phyloP scores from a whole-genome alignment of 2,329 filamentous ascomycete species.

The Penicillium aurantiogriseum region DNA sequence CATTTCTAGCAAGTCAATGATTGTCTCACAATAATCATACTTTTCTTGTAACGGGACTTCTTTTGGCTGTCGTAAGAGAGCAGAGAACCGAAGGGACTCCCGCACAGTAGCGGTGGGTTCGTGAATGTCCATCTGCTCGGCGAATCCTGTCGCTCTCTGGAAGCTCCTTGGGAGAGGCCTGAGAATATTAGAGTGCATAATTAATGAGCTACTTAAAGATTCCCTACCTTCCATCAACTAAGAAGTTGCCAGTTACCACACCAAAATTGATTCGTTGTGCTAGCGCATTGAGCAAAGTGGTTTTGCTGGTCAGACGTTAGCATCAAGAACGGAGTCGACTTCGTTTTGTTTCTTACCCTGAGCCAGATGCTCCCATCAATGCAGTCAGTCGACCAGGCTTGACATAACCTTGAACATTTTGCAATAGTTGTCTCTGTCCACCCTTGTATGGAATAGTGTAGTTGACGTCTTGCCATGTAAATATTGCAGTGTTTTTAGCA shows the following conservation, averaged over 20 bases:
- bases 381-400: constrained; percentile 75
- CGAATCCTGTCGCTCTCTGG: constrained; percentile 55
- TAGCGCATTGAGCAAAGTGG: constrained; percentile 48
- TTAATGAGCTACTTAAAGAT: neutral
- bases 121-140: constrained; percentile 66
- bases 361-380: constrained; percentile 74
- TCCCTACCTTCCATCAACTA: constrained; percentile 46
- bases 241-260: constrained; percentile 43
- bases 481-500: constrained; percentile 65
- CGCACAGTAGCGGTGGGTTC: constrained; percentile 65
- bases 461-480: constrained; percentile 83
- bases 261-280: constrained; percentile 49
- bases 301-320: constrained; percentile 41
- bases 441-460: constrained; percentile 59
- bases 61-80: constrained; percentile 60
- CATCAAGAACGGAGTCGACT: neutral
- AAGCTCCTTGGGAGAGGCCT: constrained; percentile 49
- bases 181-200: constrained; percentile 9
- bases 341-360: constrained; percentile 30
- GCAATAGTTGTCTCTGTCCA: constrained; percentile 50
- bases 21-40: constrained; percentile 65
- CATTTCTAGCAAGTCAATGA: constrained; percentile 69
- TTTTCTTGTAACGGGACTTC: constrained; percentile 61
- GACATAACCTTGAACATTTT: constrained; percentile 68
- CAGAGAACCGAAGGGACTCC: constrained; percentile 65